Conservation (phyloP, 306 rosid species). For the Cucumis sativus region DNA sequence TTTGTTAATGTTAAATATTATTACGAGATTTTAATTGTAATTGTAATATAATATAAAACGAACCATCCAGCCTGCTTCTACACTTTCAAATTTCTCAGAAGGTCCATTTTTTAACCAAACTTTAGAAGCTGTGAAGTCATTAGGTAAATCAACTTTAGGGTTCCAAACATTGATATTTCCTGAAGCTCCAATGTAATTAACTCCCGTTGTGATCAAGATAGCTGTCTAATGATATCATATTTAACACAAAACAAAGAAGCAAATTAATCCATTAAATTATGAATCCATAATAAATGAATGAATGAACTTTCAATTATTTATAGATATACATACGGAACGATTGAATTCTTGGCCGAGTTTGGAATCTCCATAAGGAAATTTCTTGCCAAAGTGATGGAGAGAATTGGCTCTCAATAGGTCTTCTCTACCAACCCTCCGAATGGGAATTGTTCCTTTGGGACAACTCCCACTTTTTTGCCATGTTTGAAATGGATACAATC, state of each 20-base stretch:
- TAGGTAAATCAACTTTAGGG: slow-evolving; percentile 25
- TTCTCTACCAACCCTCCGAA: slow-evolving; percentile 31
- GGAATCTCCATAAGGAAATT: neutral
- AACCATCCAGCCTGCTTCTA: slow-evolving; percentile 68
- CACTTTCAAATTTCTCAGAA: slow-evolving; percentile 31
- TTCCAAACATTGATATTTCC: slow-evolving; percentile 53
- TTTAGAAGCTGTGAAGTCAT: slow-evolving; percentile 53
- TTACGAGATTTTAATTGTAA: no score
- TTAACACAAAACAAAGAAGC: neutral
- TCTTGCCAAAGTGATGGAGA: slow-evolving; percentile 29
- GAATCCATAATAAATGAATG: no score
- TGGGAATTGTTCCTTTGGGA: slow-evolving; percentile 55
- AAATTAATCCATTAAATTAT: no score
- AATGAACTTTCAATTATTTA: no score
- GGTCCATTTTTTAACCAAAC: slow-evolving; percentile 35
- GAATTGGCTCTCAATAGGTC: slow-evolving; percentile 32
- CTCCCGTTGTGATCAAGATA: slow-evolving; percentile 25
- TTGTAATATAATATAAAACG: neutral
- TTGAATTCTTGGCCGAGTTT: neutral
- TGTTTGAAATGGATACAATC: slow-evolving; percentile 17
- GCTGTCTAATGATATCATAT: slow-evolving; percentile 23
- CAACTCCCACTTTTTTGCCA: slow-evolving; percentile 65
- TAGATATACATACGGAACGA: slow-evolving; percentile 22
- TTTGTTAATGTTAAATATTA: no score
- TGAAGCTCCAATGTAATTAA: slow-evolving; percentile 41